Evolutionary conservation across 1,284 basidiomycete genomes (phyloP), one percentile per base, ranked within the genome.

Genomic region (Ceratorhiza oryzae-sativae): DNA sequence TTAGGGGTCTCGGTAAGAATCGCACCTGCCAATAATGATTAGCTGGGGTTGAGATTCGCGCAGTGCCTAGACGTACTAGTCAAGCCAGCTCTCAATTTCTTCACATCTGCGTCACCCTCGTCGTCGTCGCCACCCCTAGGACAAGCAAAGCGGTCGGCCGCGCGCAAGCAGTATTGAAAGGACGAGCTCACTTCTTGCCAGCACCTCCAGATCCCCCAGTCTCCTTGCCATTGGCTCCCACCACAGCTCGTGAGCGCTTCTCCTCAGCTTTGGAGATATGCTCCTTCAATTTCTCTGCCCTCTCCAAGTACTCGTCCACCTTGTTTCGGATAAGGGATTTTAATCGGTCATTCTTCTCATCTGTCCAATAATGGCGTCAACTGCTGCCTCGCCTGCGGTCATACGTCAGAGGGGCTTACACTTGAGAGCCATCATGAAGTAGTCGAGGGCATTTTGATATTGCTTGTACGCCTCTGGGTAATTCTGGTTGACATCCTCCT

Each of bases 321-420:
- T 98, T 99, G 68, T 86, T 84, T 67, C 91, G 89, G 79, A 99
- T 97, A 76, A 98, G 83, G 59, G 86, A 81, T 80, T 95, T 97
- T 62, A 95, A 90, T 81, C 93, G 94, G 73, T 95, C 93, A 80
- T 98, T 98, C 87, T 94, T 97, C 84, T 98, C 95, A 80, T 96
- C 94, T 97, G 80, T 63, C 49, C 41, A 30, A 30, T 30, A 30
- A 73, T 61, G 23, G 70, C 2, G 15, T 53, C 18, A 53, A 62
- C 48, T 4, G 10, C 25, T 46, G 23, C 18, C 18, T 18, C 36
- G 13, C 41, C 42, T 23, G 23, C 18, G 32, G 67, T 39, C 55
- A 56, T 56, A 34, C 55, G 34, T 56, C 32, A 20, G 23, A 51
- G 20, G 8, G 25, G 82, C 86, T 74, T 75, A 91, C 89, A 92